Percentiles rank a stretch among this genome's conserved stretches.
Evolutionary conservation across 257 asterid genomes (phyloP).

Genomic region (Solanum pennellii): DNA sequence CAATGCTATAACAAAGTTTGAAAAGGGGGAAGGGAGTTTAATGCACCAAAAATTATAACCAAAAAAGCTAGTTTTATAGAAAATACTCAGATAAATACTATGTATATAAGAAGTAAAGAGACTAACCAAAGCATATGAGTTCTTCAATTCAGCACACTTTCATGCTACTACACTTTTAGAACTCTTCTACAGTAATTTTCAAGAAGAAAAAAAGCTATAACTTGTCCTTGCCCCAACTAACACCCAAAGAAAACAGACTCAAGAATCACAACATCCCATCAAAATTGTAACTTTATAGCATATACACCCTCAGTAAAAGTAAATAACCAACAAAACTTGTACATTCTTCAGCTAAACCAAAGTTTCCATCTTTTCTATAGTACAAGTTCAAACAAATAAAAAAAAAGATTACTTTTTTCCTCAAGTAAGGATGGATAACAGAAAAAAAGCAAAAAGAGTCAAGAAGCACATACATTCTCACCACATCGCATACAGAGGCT

Average conservation of each 20-base stretch:
- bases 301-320: neutral
- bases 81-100: neutral
- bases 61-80: neutral
- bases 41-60: neutral
- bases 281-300: neutral
- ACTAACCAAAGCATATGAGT: neutral
- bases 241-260: neutral
- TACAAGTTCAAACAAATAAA: neutral
- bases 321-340: neutral
- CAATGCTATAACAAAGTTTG: neutral
- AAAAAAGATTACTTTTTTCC: neutral
- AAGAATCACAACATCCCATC: neutral
- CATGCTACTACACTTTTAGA: neutral
- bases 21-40: neutral
- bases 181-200: neutral
- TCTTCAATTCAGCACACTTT: neutral
- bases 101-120: neutral
- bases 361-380: neutral
- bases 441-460: neutral
- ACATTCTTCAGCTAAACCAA: neutral
- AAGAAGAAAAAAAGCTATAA: neutral
- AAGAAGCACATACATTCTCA: slow-evolving; percentile 37
- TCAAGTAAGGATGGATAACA: neutral
- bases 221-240: neutral
- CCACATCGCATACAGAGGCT: slow-evolving; percentile 98